These are phyloP conservation scores for Podila verticillata DNA, from an alignment of 192 early-diverging fungal genomes.

Conservation along the genomic window DNA sequence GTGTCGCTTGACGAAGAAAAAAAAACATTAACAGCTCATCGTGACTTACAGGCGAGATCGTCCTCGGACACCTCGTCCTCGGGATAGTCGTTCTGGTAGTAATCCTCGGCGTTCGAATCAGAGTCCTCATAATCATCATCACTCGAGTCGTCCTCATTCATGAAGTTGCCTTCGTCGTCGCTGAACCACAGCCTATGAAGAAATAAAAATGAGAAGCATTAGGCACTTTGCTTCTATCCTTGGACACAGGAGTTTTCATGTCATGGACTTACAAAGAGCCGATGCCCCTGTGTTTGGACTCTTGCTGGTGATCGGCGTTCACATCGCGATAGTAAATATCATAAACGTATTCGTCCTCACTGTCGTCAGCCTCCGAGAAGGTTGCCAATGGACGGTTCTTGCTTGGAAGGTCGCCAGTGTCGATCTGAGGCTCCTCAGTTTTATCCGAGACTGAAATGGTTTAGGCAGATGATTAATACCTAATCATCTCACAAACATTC, in stretches of 20 bases:
- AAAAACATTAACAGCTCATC: not conserved
- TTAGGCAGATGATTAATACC: not conserved
- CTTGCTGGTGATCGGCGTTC: slow-evolving; percentile 17
- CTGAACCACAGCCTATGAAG: slow-evolving; percentile 36
- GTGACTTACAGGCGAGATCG: slow-evolving; percentile 52
- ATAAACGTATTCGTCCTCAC: slow-evolving; percentile 76
- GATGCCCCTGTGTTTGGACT: slow-evolving; percentile 39
- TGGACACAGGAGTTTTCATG: not conserved
- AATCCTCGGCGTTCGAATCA: slow-evolving; percentile 70
- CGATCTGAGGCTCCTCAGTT: slow-evolving; percentile 9
- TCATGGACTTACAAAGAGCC: slow-evolving; percentile 56
- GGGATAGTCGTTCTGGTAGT: slow-evolving; percentile 83
- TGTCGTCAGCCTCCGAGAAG: slow-evolving; percentile 16
- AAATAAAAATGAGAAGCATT: too few species aligned
- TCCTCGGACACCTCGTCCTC: slow-evolving; percentile 66
- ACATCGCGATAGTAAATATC: slow-evolving; percentile 77
- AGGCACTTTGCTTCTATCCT: too few species aligned
- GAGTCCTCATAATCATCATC: slow-evolving; percentile 36
- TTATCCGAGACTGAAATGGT: slow-evolving; percentile 20
- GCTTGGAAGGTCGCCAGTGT: slow-evolving; percentile 8
- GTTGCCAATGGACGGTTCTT: not conserved
- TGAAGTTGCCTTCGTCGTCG: slow-evolving; percentile 35
- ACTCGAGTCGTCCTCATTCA: slow-evolving; percentile 24
- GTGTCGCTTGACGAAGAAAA: not conserved
- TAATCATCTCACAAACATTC: not conserved